These are phyloP conservation scores for Pseudogymnoascus sp. DNA, from an alignment of 2,329 filamentous ascomycete species.

Conservation along the genomic window DNA sequence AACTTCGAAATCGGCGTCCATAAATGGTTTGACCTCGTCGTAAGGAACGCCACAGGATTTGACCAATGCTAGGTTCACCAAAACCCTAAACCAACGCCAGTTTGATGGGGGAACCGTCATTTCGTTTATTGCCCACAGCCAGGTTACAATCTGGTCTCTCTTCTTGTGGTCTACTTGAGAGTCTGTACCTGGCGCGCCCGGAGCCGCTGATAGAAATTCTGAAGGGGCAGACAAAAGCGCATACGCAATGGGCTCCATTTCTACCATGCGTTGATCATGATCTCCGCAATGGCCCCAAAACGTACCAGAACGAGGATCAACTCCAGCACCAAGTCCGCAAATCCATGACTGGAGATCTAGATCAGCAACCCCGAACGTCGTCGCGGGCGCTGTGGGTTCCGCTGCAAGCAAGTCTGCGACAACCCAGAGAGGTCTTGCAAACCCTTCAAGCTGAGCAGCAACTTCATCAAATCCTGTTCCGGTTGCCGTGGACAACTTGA, in stretches of 20 bases:
- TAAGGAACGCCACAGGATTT: slow-evolving; percentile 34
- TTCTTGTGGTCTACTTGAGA: slow-evolving; percentile 24
- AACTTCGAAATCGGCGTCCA: slow-evolving; percentile 35
- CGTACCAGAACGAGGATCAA: slow-evolving; percentile 26
- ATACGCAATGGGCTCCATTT: slow-evolving; percentile 43
- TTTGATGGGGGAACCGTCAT: slow-evolving; percentile 40
- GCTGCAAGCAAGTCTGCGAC: slow-evolving; percentile 19
- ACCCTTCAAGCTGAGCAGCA: slow-evolving; percentile 39
- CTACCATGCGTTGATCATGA: slow-evolving; percentile 45
- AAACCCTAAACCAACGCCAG: slow-evolving; percentile 45
- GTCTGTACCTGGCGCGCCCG: slow-evolving; percentile 12
- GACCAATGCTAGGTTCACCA: slow-evolving; percentile 39
- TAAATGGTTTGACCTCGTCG: slow-evolving; percentile 29
- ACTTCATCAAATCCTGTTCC: slow-evolving; percentile 37
- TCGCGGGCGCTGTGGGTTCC: neutral
- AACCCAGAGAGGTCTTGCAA: slow-evolving; percentile 29
- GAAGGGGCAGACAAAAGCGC: slow-evolving; percentile 38
- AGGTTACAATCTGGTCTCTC: slow-evolving; percentile 32
- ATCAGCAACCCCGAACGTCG: neutral
- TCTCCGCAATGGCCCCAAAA: slow-evolving; percentile 42
- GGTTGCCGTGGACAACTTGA: slow-evolving; percentile 32
- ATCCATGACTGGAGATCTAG: slow-evolving; percentile 15
- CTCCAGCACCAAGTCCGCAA: slow-evolving; percentile 21
- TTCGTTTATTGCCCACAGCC: slow-evolving; percentile 36
- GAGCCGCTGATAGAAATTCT: slow-evolving; percentile 22